Percentiles rank a stretch among this genome's conserved stretches.
These are phyloP conservation scores for Amphicarpaea edgeworthii DNA, from an alignment of 306 rosid genomes.

Conservation along the genomic window DNA sequence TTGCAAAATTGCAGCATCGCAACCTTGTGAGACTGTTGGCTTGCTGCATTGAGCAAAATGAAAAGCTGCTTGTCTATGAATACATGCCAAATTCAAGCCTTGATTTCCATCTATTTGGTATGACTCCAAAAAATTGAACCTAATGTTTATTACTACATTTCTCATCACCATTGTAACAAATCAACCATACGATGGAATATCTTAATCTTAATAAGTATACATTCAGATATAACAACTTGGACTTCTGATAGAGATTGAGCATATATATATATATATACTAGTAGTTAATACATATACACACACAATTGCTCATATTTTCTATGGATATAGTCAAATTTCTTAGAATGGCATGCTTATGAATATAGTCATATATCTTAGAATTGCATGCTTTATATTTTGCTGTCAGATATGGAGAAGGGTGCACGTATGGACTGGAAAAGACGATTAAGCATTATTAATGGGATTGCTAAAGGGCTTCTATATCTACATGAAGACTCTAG, in stretches of 20 bases:
- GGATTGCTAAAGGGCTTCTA: constrained; percentile 63
- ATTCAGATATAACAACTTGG: background rate
- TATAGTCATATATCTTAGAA: constrained; percentile 3
- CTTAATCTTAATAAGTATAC: constrained; percentile 5
- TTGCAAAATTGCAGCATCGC: constrained; percentile 72
- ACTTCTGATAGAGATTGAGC: background rate
- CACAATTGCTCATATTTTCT: constrained; percentile 1
- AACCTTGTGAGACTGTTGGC: constrained; percentile 78
- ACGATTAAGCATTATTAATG: constrained; percentile 52
- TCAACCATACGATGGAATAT: background rate
- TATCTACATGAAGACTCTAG: constrained; percentile 71
- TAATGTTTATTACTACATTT: background rate
- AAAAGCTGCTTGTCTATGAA: constrained; percentile 75
- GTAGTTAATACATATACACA: constrained; percentile 2
- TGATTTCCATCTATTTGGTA: constrained; percentile 64
- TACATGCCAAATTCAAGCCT: constrained; percentile 76
- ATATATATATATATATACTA: too few species aligned
- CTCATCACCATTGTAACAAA: background rate
- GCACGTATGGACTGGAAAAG: constrained; percentile 52
- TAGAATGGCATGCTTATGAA: background rate
- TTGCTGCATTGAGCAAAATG: constrained; percentile 65
- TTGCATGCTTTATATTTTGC: constrained; percentile 14
- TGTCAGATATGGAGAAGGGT: constrained; percentile 48
- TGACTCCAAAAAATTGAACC: constrained; percentile 17
- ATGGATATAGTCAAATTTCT: background rate